Conservation (phyloP, 2,329 filamentous ascomycete species). For the Alternaria postmessia region DNA sequence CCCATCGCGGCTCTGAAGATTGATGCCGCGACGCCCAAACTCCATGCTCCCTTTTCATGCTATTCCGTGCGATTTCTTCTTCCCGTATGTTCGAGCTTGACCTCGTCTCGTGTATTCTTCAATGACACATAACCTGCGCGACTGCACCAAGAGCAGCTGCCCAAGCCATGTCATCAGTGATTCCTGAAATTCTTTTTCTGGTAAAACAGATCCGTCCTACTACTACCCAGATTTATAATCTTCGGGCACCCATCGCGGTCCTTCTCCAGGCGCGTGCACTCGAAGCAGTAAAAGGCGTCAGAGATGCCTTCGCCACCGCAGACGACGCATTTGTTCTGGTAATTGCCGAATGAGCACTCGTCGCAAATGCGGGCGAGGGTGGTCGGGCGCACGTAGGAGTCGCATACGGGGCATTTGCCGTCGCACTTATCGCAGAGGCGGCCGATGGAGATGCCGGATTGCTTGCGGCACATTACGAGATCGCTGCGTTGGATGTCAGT, state of each 20-base stretch:
- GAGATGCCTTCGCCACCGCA: conserved; percentile 98
- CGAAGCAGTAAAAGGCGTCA: conserved; percentile 99
- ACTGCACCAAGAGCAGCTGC: neutral
- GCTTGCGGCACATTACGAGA: conserved; percentile 99
- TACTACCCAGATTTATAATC: conserved; percentile 98
- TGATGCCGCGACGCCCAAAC: conserved; percentile 4
- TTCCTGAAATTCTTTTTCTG: conserved; percentile 77
- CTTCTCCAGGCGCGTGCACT: conserved; percentile 96
- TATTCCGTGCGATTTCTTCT: neutral
- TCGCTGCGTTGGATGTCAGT: conserved; percentile 64
- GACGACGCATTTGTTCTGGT: conserved; percentile 99
- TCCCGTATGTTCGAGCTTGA: neutral
- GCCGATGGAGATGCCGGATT: conserved; percentile 95
- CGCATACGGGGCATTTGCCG: conserved; percentile 98
- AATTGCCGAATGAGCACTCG: conserved; percentile 99
- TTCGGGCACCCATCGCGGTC: conserved; percentile 97
- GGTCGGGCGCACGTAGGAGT: conserved; percentile 97
- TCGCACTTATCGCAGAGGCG: conserved; percentile 99
- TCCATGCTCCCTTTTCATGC: neutral
- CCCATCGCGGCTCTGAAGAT: neutral
- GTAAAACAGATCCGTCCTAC: conserved; percentile 87
- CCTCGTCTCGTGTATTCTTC: neutral
- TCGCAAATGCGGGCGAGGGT: conserved; percentile 98
- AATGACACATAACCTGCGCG: too few relatives aligned
- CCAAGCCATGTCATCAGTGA: conserved; percentile 48